Evolutionary conservation across 371 early-diverging fungal species (phyloP), one percentile per base, ranked within the genome.

Genomic region (Syncephalis plumigaleata): DNA sequence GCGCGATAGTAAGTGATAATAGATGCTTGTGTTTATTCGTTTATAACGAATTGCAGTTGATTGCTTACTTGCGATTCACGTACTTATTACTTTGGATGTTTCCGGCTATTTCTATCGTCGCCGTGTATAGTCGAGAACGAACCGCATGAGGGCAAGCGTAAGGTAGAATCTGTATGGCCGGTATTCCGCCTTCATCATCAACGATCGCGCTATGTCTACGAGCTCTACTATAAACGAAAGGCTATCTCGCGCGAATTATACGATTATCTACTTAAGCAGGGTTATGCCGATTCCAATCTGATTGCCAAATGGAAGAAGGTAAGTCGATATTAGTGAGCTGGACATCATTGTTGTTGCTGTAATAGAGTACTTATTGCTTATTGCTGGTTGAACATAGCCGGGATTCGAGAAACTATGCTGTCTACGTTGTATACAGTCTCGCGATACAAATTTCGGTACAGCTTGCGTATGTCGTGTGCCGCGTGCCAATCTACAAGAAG

Each of bases 341-440:
- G n/a, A n/a, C n/a, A n/a, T n/a, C n/a, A n/a, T n/a, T n/a, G n/a
- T n/a, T n/a, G n/a, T n/a, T n/a, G n/a, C n/a, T n/a, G n/a, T n/a
- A n/a, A n/a, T n/a, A n/a, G n/a, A n/a, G n/a, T n/a, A n/a, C n/a
- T n/a, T n/a, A n/a, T n/a, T n/a, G n/a, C n/a, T n/a, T n/a, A n/a
- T n/a, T n/a, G n/a, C n/a, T n/a, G n/a, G n/a, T n/a, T n/a, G n/a
- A n/a, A n/a, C n/a, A 22, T 60, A 88, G 84, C 75, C 79, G 45
- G 98, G 98, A 18, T 99, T 88, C 61, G 99, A 99, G 59, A 89
- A 90, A 53, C 70, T 99, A 43, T 99, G 99, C 62, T 99, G 99
- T 60, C 58, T 97, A 48, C 71, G 91, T 44, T 98, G 99, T 61
- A 87, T 98, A 44, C 98, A 98, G 55, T 84, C 95, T 36, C 77